Evolutionary conservation across 1,139 yeast genomes (phyloP).

Genomic region (Schwanniomyces etchellsii): DNA sequence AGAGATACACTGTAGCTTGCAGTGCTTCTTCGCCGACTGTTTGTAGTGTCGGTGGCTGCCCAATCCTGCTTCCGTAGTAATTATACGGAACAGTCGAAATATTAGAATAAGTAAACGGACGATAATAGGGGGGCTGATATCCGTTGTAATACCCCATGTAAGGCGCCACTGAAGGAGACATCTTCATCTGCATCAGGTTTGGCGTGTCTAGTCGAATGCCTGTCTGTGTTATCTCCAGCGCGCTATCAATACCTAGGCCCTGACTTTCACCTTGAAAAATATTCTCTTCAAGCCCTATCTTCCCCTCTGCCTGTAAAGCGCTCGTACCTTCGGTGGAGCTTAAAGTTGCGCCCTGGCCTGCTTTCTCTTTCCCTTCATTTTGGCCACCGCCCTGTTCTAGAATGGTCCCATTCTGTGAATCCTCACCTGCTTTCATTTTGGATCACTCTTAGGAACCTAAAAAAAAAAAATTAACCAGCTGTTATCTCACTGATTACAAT

Average conservation of each 20-base stretch:
- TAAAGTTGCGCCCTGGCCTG: background rate
- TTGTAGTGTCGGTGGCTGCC: conserved; percentile 2
- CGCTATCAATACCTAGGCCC: background rate
- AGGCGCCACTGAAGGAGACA: background rate
- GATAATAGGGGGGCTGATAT: conserved; percentile 2
- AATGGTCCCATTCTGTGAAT: too few species aligned
- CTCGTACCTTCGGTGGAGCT: background rate
- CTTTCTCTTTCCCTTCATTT: background rate
- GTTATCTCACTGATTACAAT: too few species aligned
- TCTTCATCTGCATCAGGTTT: too few species aligned
- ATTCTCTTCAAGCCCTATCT: background rate
- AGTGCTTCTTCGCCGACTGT: conserved; percentile 1
- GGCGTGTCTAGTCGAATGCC: background rate
- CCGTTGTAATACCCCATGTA: conserved; percentile 4
- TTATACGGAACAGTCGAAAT: conserved; percentile 3
- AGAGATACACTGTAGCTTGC: background rate
- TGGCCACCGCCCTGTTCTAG: too few species aligned
- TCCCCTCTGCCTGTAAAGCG: background rate
- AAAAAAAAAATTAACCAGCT: too few species aligned
- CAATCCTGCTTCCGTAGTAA: conserved; percentile 1
- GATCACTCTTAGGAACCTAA: too few species aligned
- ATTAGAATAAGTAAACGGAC: conserved; percentile 2
- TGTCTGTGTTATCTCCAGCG: background rate
- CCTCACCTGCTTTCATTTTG: too few species aligned
- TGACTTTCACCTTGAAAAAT: background rate